Conservation (phyloP, 2,329 filamentous ascomycete genomes). For the Aspergillus jensenii region DNA sequence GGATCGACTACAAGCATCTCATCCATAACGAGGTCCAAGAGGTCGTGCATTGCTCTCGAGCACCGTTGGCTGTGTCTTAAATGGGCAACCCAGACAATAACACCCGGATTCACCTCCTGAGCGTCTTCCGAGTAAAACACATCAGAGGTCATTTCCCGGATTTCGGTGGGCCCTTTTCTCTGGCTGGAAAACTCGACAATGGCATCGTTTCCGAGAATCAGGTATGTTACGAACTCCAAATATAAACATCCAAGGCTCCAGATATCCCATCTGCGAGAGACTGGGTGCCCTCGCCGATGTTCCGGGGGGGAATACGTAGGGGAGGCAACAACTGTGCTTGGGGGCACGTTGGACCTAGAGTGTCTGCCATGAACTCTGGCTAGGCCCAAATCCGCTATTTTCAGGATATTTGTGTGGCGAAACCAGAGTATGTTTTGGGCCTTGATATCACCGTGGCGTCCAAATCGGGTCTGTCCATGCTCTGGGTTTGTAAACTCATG, state of each 20-base stretch:
- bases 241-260: slow-evolving; percentile 37
- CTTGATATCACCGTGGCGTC: slow-evolving; percentile 38
- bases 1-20: slow-evolving; percentile 7
- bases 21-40: slow-evolving; percentile 10
- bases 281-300: slow-evolving; percentile 20
- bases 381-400: slow-evolving; percentile 38
- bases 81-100: slow-evolving; percentile 3
- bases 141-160: neutral
- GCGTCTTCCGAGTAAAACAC: slow-evolving; percentile 8
- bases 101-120: slow-evolving; percentile 1
- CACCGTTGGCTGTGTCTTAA: neutral
- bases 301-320: slow-evolving; percentile 45
- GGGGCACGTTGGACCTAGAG: slow-evolving; percentile 27
- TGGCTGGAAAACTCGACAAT: slow-evolving; percentile 6
- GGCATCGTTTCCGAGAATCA: slow-evolving; percentile 23
- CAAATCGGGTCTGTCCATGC: slow-evolving; percentile 19
- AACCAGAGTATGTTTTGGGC: slow-evolving; percentile 40
- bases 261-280: slow-evolving; percentile 26
- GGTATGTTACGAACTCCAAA: slow-evolving; percentile 40
- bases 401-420: slow-evolving; percentile 18
- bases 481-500: slow-evolving; percentile 20
- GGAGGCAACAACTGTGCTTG: slow-evolving; percentile 15
- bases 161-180: neutral
- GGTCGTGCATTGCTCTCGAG: slow-evolving; percentile 1
- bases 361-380: slow-evolving; percentile 33